Base-by-base conservation (phyloP, 2,329 filamentous ascomycete genomes). In the Torrubiellomyces zombiae region DNA sequence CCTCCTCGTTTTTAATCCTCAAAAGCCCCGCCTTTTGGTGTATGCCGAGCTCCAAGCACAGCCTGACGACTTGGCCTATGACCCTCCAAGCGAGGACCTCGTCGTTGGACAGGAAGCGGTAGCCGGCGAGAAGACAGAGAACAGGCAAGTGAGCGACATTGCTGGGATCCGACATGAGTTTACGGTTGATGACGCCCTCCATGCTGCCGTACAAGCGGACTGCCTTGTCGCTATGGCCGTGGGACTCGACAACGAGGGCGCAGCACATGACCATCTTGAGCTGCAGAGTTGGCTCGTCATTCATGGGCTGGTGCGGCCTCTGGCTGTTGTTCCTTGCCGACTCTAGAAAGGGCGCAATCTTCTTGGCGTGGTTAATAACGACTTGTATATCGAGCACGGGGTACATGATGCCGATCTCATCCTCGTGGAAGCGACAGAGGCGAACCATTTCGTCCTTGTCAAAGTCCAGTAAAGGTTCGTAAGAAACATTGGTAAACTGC, bases 351-450 rank as follows among this genome's bases (percentile, higher is more conserved):
- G 67, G 60, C 28, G 74, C 75, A 1, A 93, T 55, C 30, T 63
- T 61, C 32, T 67, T 72, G 6, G 75, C 73, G 44, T 92, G 78
- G 5, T 59, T 56, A 18, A 79, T 71, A 19, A 91, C 56, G 20
- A 63, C 62, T 20, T 77, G 67, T 18, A 92, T 76, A 36, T 80
- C 67, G 23, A 92, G 49, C 4, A 93, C 67, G 0, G 86, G 86
- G 45, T 92, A 93, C 81, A 93, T 91, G 39, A 86, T 67, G 21
- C 81, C 81, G 39, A 91, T 75, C 45, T 94, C 85, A 39, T 94
- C 83, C 36, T 92, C 79, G 42, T 89, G 86, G 0, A 91, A 58
- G 9, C 68, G 63, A 35, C 80, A 81, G 9, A 94, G 53, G 2
- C 81, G 69, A 12, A 86, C 48, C 39, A 89, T 80, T 42, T 94